These are phyloP conservation scores for Amanita brunnescens DNA, from an alignment of 768 basidiomycete genomes.

Conservation along the genomic window DNA sequence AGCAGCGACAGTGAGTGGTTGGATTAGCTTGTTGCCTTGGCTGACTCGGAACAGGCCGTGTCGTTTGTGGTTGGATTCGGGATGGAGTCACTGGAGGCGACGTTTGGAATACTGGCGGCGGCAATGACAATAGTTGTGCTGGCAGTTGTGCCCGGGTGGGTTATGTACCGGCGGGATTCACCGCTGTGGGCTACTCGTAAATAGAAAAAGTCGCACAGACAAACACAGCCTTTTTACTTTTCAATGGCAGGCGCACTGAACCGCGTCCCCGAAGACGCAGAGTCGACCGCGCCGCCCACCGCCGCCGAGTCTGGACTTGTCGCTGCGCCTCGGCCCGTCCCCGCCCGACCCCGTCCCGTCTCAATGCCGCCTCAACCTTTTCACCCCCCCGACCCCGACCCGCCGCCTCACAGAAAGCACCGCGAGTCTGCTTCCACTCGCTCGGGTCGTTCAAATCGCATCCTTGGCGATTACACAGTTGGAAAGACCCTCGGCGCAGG, in stretches of 20 bases:
- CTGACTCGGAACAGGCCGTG: slow-evolving; percentile 28
- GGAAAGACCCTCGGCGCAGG: slow-evolving; percentile 97
- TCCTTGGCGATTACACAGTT: slow-evolving; percentile 91
- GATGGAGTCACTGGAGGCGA: slow-evolving; percentile 44
- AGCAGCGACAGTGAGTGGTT: slow-evolving; percentile 34
- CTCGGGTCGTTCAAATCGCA: slow-evolving; percentile 39
- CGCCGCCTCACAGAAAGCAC: slow-evolving; percentile 21
- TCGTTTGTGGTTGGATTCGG: slow-evolving; percentile 52
- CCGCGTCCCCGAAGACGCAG: slow-evolving; percentile 40
- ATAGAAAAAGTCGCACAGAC: no score
- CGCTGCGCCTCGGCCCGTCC: slow-evolving; percentile 35
- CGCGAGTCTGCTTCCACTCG: slow-evolving; percentile 21
- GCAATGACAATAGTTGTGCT: slow-evolving; percentile 29
- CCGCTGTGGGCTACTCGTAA: no score
- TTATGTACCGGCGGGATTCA: slow-evolving; percentile 52
- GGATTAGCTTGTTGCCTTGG: slow-evolving; percentile 11
- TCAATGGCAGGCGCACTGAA: slow-evolving; percentile 23
- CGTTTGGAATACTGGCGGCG: slow-evolving; percentile 40
- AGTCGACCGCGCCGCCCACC: slow-evolving; percentile 11
- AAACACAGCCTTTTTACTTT: neutral
- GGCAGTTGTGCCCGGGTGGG: slow-evolving; percentile 67
- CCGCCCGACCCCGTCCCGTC: slow-evolving; percentile 40
- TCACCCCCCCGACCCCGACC: slow-evolving; percentile 9
- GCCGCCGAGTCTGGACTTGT: slow-evolving; percentile 53
- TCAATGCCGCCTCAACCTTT: slow-evolving; percentile 68